phyloP scores from a whole-genome alignment of 2,329 filamentous ascomycete genomes.

The Chaetoscypha palmicola region DNA sequence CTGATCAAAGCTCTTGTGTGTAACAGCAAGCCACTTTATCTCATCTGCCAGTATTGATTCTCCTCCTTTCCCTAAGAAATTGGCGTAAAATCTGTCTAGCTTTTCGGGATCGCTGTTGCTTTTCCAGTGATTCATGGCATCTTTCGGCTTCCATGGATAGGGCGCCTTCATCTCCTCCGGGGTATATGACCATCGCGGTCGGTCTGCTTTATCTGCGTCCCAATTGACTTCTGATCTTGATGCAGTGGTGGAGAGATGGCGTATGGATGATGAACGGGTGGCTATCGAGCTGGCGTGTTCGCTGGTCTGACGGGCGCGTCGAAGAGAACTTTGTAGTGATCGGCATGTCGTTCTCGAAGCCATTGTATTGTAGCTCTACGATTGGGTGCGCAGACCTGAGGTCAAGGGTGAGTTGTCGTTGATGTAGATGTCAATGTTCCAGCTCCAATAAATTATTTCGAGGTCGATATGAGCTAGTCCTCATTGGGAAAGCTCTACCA shows the following conservation, averaged over 20 bases:
- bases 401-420: conserved; percentile 1
- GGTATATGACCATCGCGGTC: conserved; percentile 65
- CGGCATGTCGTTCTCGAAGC: conserved; percentile 41
- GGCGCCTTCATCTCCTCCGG: conserved; percentile 63
- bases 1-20: conserved; percentile 97
- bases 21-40: conserved; percentile 92
- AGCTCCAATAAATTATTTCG: conserved; percentile 6
- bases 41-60: conserved; percentile 76
- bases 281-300: conserved; percentile 19
- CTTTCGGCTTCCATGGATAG: conserved; percentile 49
- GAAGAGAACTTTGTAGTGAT: conserved; percentile 33
- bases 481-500: background rate
- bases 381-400: too few species aligned
- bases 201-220: conserved; percentile 31
- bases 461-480: conserved; percentile 6
- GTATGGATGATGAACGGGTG: conserved; percentile 13
- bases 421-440: background rate
- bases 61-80: conserved; percentile 66
- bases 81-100: conserved; percentile 71
- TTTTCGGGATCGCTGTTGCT: conserved; percentile 70
- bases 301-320: conserved; percentile 23
- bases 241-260: conserved; percentile 24
- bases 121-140: conserved; percentile 48
- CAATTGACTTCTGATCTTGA: conserved; percentile 26
- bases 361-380: too few species aligned